Evolutionary conservation across 2,329 filamentous ascomycete species (phyloP).

Genomic region (Raffaelea ambrosiae): DNA sequence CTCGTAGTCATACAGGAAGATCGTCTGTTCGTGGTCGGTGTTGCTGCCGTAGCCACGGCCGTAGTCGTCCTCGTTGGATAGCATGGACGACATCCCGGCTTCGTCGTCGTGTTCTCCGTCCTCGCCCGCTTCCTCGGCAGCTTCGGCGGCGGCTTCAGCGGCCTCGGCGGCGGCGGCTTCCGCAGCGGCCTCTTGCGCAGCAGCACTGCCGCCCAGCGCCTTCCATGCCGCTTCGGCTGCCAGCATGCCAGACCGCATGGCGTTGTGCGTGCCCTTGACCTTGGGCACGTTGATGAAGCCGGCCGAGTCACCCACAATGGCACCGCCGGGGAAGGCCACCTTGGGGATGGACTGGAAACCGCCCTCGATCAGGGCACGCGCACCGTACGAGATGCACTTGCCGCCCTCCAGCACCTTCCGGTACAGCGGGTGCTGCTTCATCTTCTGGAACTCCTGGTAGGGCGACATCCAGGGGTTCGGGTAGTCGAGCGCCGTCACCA

Average conservation of each 20-base stretch:
- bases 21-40: slow-evolving; percentile 32
- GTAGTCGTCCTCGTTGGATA: not conserved
- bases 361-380: slow-evolving; percentile 83
- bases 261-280: slow-evolving; percentile 96
- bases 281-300: slow-evolving; percentile 97
- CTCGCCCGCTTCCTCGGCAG: not conserved
- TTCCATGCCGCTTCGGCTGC: slow-evolving; percentile 84
- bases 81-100: not conserved
- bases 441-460: slow-evolving; percentile 94
- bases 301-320: slow-evolving; percentile 90
- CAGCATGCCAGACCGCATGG: slow-evolving; percentile 96
- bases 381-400: slow-evolving; percentile 95
- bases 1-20: slow-evolving; percentile 95
- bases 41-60: not conserved
- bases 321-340: slow-evolving; percentile 90
- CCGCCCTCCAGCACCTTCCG: slow-evolving; percentile 81
- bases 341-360: slow-evolving; percentile 98
- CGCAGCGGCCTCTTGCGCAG: not conserved
- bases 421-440: slow-evolving; percentile 96
- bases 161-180: not conserved
- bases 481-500: slow-evolving; percentile 93
- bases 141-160: not conserved
- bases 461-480: slow-evolving; percentile 94
- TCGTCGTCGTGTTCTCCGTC: not conserved
- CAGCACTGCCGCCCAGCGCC: slow-evolving; percentile 48